These are phyloP conservation scores for Aspergillus uvarum DNA, from an alignment of 2,329 filamentous ascomycete genomes.

Conservation along the genomic window DNA sequence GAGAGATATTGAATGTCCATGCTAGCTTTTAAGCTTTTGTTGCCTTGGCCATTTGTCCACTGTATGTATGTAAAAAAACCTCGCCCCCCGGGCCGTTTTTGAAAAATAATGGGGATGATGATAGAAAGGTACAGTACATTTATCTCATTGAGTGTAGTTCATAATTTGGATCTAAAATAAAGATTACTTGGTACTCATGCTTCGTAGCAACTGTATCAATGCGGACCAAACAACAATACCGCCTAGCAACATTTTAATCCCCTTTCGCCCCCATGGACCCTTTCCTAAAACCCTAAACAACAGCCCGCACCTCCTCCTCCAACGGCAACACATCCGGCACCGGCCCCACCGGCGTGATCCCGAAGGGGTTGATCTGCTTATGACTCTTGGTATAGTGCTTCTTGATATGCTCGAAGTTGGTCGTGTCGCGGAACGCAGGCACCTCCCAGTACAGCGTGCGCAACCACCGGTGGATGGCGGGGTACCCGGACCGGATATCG, in stretches of 20 bases:
- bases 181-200: too few relatives aligned
- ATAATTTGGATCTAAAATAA: too few relatives aligned
- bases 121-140: constrained; percentile 12
- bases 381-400: constrained; percentile 69
- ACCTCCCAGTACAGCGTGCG: constrained; percentile 80
- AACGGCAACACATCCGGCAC: constrained; percentile 75
- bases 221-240: too few relatives aligned
- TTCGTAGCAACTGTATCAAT: too few relatives aligned
- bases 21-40: background rate
- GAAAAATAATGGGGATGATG: background rate
- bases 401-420: constrained; percentile 95
- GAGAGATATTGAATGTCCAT: background rate
- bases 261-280: background rate
- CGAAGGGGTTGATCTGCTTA: constrained; percentile 62
- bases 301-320: constrained; percentile 68
- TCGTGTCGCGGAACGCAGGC: constrained; percentile 75
- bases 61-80: constrained; percentile 15
- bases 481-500: constrained; percentile 82
- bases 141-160: too few relatives aligned
- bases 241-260: too few relatives aligned
- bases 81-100: too few relatives aligned
- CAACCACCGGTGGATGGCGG: constrained; percentile 77
- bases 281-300: constrained; percentile 10
- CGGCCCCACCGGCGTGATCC: constrained; percentile 83
- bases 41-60: constrained; percentile 6